Base-by-base conservation (phyloP, 2,329 filamentous ascomycete species). In the Aspergillus pseudoviridinutans region DNA sequence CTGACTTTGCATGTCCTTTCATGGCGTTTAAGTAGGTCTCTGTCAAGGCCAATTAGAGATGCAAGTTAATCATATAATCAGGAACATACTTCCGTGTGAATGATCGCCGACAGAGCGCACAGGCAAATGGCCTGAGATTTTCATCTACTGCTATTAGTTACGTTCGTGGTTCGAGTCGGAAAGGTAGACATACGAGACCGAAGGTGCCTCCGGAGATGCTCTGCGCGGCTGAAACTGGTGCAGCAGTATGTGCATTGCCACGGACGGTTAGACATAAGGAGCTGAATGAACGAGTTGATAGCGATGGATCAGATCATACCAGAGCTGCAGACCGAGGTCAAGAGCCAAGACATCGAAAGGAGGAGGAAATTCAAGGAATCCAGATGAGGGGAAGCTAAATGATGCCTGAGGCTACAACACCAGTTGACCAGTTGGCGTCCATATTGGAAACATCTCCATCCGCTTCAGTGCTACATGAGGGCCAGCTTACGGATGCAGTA, bases 1-100 rank as follows among this genome's bases (percentile, higher is more conserved):
- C 27, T 38, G 32, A 22, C 24, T 54, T 58, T 63, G 54, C 65
- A 67, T 35, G 62, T 66, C 51, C 56, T 60, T 50, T 66, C 60
- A 50, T 67, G 65, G 17, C 65, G 63, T 10, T 57, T 64, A 28
- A 62, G 57, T 9, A 61, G 58, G 58, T 67, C 65, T 20, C 65
- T 67, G 46, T 42, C n/a, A 17, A 14, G 4, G n/a, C 50, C 50
- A 46, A 52, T 29, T 5, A 17, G 5, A 3, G 3, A 47, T 25
- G 8, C n/a, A n/a, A n/a, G n/a, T n/a, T n/a, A n/a, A n/a, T 14
- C 32, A 47, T 8, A 25, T 46, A 28, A 7, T 9, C 14, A 4
- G 5, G 6, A 22, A 38, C 10, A 14, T 53, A 67, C 65, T 61
- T 64, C 38, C 65, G 46, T 1, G 65, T 67, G 46, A 67, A 67